These are phyloP conservation scores for Bisporella sp. DNA, from an alignment of 2,329 filamentous ascomycete species.

Conservation along the genomic window DNA sequence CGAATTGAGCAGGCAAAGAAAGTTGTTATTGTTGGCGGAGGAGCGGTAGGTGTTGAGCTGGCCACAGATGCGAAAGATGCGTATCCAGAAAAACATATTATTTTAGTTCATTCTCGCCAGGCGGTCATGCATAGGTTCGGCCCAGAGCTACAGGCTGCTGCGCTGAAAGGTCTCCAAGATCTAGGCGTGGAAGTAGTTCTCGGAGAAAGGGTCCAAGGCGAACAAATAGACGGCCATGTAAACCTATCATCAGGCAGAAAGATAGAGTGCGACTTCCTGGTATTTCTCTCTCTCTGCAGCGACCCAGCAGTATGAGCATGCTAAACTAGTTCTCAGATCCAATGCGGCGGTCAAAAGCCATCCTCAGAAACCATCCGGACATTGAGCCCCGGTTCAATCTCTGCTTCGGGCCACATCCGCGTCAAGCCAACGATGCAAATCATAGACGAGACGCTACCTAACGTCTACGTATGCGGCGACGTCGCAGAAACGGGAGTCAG, in stretches of 20 bases:
- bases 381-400: conserved; percentile 28
- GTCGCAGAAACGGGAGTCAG: conserved; percentile 36
- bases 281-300: not conserved
- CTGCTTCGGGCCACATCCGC: conserved; percentile 26
- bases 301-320: not conserved
- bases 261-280: not conserved
- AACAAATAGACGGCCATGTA: not conserved
- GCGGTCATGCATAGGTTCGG: conserved; percentile 36
- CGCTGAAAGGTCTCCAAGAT: conserved; percentile 26
- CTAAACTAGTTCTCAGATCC: conserved; percentile 28
- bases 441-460: conserved; percentile 3
- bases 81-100: conserved; percentile 39
- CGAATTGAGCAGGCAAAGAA: conserved; percentile 20
- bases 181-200: conserved; percentile 32
- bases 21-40: conserved; percentile 35
- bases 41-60: conserved; percentile 43
- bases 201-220: not conserved
- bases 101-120: conserved; percentile 39
- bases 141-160: conserved; percentile 30
- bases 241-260: not conserved
- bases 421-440: conserved; percentile 41
- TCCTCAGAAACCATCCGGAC: conserved; percentile 32
- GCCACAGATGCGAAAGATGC: conserved; percentile 40
- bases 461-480: conserved; percentile 46
- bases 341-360: conserved; percentile 40